phyloP scores from a whole-genome alignment of 306 rosid species.

The Adenanthera pavonina region DNA sequence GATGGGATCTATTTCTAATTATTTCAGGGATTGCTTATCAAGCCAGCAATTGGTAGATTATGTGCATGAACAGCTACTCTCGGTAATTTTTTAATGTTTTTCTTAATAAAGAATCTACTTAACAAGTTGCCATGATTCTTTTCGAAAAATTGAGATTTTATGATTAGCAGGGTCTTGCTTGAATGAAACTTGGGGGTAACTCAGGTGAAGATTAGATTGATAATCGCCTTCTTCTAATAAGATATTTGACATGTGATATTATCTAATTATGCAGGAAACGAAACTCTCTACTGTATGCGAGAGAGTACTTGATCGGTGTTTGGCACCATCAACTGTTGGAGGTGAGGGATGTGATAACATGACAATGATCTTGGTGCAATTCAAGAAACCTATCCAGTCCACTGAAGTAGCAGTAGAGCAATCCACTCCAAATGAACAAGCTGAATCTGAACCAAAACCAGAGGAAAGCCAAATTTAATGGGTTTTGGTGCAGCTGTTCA shows the following conservation, averaged over 20 bases:
- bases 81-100: conserved; percentile 53
- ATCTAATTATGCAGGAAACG: conserved; percentile 62
- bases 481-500: conserved; percentile 34
- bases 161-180: conserved; percentile 18
- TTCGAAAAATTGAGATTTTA: not conserved
- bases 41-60: conserved; percentile 93
- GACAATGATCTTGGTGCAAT: conserved; percentile 96
- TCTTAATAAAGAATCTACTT: conserved; percentile 11
- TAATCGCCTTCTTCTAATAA: not conserved
- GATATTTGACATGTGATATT: conserved; percentile 1
- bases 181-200: not conserved
- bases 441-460: conserved; percentile 45
- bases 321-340: conserved; percentile 84
- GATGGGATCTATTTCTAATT: conserved; percentile 38
- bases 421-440: conserved; percentile 49
- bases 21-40: conserved; percentile 95
- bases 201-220: not conserved
- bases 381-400: conserved; percentile 64
- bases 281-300: conserved; percentile 82
- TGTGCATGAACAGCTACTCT: conserved; percentile 68
- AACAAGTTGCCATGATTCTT: not conserved
- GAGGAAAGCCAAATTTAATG: conserved; percentile 44
- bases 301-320: conserved; percentile 81
- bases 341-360: conserved; percentile 98
- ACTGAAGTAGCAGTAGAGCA: conserved; percentile 48